Base-by-base conservation (phyloP, 2,329 filamentous ascomycete species). In the Curvularia eragrostidis region DNA sequence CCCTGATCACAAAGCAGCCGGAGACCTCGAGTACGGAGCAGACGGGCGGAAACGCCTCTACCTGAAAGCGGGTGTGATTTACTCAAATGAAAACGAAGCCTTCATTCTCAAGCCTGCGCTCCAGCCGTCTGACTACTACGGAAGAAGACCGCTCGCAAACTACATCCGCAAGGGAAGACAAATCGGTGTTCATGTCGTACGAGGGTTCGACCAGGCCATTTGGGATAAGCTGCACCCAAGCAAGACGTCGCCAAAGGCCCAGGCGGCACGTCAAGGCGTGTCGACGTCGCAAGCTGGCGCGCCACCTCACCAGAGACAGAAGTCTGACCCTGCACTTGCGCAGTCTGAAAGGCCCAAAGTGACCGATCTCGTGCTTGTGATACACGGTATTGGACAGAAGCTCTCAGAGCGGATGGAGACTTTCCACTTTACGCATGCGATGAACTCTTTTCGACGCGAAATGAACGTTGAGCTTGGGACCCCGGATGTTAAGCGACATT, bases 381-480 rank as follows among this genome's bases (percentile, higher is more conserved):
- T 95, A 42, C 95, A 99, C 70, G 95, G 95, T 1, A 98, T 99
- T 63, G 95, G 95, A 0, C 95, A 99, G 75, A 98, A 99, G 75
- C 84, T 98, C 48, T 96, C 93, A 0, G 93, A 99, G 74, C 85
- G 93, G 12, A 91, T 98, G 59, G 94, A 98, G 76, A 97, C 92
- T 67, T 99, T 93, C 69, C 92, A 98, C 75, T 99, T 99, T 69
- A 99, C 95, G 0, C 94, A 98, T 75, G 91, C 93, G 5, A 94
- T 98, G 73, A 98, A 97, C 71, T 86, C 89, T 0, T 95, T 99
- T 66, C 87, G 95, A 12, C 85, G 93, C 58, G 88, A 91, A 19
- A 85, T 98, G 55, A 97, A 97, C 65, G 82, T 93, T 48, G 93
- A 99, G 72, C 83, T 97, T 38, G 85, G 86, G 28, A 91, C 84